phyloP scores from a whole-genome alignment of 768 basidiomycete species.

The Hydnomerulius pinastri region DNA sequence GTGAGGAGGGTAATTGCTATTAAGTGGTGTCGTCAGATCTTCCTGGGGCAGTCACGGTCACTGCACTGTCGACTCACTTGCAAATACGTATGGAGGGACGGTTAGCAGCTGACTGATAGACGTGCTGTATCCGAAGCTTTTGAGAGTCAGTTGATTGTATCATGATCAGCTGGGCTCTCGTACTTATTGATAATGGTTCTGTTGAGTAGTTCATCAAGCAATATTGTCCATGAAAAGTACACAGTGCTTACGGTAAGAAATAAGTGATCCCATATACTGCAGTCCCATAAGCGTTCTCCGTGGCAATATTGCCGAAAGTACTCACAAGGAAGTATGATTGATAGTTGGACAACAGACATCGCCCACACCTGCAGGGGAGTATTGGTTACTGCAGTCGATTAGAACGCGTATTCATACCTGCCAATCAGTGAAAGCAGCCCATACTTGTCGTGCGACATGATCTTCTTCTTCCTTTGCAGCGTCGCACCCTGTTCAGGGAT shows the following conservation, averaged over 20 bases:
- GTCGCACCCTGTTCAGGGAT: slow-evolving; percentile 63
- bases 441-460: slow-evolving; percentile 52
- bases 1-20: slow-evolving; percentile 49
- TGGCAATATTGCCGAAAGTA: slow-evolving; percentile 5
- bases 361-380: slow-evolving; percentile 42
- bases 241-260: slow-evolving; percentile 56
- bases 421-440: slow-evolving; percentile 58
- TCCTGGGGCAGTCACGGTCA: not conserved
- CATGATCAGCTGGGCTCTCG: not conserved
- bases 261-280: slow-evolving; percentile 65
- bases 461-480: slow-evolving; percentile 60
- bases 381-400: not conserved
- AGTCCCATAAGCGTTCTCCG: not conserved
- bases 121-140: slow-evolving; percentile 55
- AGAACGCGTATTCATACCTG: slow-evolving; percentile 40
- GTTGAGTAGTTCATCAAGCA: not conserved
- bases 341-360: slow-evolving; percentile 61
- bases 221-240: not conserved
- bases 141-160: not conserved
- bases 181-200: slow-evolving; percentile 61
- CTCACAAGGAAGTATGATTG: slow-evolving; percentile 57
- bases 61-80: slow-evolving; percentile 42
- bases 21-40: not conserved
- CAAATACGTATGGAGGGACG: slow-evolving; percentile 63
- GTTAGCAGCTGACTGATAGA: slow-evolving; percentile 61